These are phyloP conservation scores for Hymenoscyphus scutula DNA, from an alignment of 2,329 filamentous ascomycete species.

Conservation along the genomic window DNA sequence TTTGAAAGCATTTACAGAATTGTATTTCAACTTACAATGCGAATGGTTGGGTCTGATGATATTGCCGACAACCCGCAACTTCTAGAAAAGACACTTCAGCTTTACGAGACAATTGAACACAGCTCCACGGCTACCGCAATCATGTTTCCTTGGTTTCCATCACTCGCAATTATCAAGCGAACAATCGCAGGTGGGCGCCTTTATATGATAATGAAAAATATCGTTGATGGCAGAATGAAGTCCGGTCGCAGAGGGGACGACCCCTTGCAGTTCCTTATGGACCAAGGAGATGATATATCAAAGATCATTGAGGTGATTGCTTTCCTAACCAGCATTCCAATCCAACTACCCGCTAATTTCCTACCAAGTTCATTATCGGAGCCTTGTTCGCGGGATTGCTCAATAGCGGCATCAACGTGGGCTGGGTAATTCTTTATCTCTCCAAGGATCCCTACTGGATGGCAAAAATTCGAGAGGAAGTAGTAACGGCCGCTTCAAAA, in stretches of 20 bases:
- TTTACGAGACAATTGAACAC: slow-evolving; percentile 9
- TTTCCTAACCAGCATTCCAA: background rate
- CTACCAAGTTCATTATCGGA: slow-evolving; percentile 8
- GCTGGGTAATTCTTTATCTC: slow-evolving; percentile 39
- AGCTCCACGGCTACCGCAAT: slow-evolving; percentile 5
- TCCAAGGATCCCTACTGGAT: slow-evolving; percentile 48
- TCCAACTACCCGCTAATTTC: background rate
- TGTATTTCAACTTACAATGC: slow-evolving; percentile 13
- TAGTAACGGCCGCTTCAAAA: slow-evolving; percentile 44
- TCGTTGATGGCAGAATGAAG: slow-evolving; percentile 6
- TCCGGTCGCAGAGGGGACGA: slow-evolving; percentile 10
- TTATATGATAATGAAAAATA: slow-evolving; percentile 9
- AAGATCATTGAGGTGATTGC: slow-evolving; percentile 8
- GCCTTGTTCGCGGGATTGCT: slow-evolving; percentile 7
- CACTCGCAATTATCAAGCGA: slow-evolving; percentile 10
- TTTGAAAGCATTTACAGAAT: slow-evolving; percentile 14
- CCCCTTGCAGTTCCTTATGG: slow-evolving; percentile 10
- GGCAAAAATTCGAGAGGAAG: slow-evolving; percentile 44
- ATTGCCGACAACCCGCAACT: slow-evolving; percentile 12
- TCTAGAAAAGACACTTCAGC: slow-evolving; percentile 6
- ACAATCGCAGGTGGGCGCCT: slow-evolving; percentile 10
- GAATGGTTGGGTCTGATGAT: slow-evolving; percentile 11
- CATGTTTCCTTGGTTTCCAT: slow-evolving; percentile 11
- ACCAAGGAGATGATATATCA: slow-evolving; percentile 2
- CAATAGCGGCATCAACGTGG: slow-evolving; percentile 12